Evolutionary conservation across 306 rosid species (phyloP).

Genomic region (Prunus padus): DNA sequence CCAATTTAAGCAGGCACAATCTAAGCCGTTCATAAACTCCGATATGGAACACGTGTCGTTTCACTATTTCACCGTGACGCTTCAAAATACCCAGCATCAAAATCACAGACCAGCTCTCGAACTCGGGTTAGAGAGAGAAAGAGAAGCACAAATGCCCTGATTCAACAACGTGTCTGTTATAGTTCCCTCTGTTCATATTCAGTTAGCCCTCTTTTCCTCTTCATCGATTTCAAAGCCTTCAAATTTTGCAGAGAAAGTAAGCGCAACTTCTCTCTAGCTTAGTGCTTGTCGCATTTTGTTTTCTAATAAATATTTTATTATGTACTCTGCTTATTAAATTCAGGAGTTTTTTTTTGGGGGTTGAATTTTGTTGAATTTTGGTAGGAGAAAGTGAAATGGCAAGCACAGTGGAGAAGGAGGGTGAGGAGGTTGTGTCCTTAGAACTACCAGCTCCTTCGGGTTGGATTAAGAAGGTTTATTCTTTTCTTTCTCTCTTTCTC

Average conservation of each 20-base stretch:
- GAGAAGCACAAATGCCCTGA: slow-evolving; percentile 21
- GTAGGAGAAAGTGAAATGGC: slow-evolving; percentile 70
- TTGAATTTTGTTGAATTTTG: slow-evolving; percentile 32
- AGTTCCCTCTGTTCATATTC: slow-evolving; percentile 9
- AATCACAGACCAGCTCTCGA: slow-evolving; percentile 6
- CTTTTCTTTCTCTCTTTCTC: not conserved
- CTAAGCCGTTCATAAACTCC: slow-evolving; percentile 1
- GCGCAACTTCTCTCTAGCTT: slow-evolving; percentile 2
- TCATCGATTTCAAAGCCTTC: slow-evolving; percentile 3
- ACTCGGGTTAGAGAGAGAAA: not conserved
- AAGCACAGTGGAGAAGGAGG: slow-evolving; percentile 67
- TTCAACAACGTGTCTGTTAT: slow-evolving; percentile 27
- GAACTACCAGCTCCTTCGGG: slow-evolving; percentile 97
- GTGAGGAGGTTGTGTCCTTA: slow-evolving; percentile 67
- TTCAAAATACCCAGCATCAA: slow-evolving; percentile 26
- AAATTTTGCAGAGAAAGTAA: slow-evolving; percentile 9
- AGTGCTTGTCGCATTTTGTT: not conserved
- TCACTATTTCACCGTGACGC: slow-evolving; percentile 17
- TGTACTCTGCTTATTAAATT: not conserved
- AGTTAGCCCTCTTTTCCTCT: slow-evolving; percentile 7
- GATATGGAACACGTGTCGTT: slow-evolving; percentile 27
- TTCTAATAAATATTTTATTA: not conserved
- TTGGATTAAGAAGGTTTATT: slow-evolving; percentile 82
- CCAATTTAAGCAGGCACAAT: not conserved
- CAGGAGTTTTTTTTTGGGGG: not conserved